A percentile compares a stretch with the other conserved stretches of the same genome.
These are phyloP conservation scores for Phialophora tarda DNA, from an alignment of 2,329 filamentous ascomycete genomes.

Conservation along the genomic window DNA sequence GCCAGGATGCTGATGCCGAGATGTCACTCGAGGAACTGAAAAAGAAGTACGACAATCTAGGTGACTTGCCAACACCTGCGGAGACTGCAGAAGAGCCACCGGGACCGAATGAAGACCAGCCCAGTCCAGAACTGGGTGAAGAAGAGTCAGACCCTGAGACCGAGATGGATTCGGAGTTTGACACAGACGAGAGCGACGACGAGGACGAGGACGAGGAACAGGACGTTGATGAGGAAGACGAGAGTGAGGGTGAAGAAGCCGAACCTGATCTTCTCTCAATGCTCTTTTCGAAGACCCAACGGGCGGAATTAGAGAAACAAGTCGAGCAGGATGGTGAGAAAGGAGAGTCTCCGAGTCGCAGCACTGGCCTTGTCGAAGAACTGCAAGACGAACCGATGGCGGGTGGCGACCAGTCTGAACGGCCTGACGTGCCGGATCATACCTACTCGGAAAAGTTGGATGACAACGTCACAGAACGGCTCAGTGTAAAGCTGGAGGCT, in stretches of 20 bases:
- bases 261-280: slow-evolving; percentile 48
- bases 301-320: slow-evolving; percentile 36
- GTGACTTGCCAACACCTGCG: slow-evolving; percentile 30
- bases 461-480: neutral
- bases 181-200: slow-evolving; percentile 55
- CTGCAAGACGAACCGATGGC: slow-evolving; percentile 40
- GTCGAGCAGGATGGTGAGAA: slow-evolving; percentile 45
- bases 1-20: slow-evolving; percentile 51
- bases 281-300: slow-evolving; percentile 55
- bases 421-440: slow-evolving; percentile 40
- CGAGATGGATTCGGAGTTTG: slow-evolving; percentile 57
- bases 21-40: slow-evolving; percentile 56
- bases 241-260: slow-evolving; percentile 53
- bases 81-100: neutral
- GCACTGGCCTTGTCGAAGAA: slow-evolving; percentile 22
- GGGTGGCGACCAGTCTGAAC: slow-evolving; percentile 41
- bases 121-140: slow-evolving; percentile 40
- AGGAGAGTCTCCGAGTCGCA: slow-evolving; percentile 35
- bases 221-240: slow-evolving; percentile 47
- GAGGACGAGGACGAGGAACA: slow-evolving; percentile 40
- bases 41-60: slow-evolving; percentile 54
- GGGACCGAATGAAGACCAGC: slow-evolving; percentile 10
- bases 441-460: slow-evolving; percentile 5
- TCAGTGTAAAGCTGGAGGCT: neutral
- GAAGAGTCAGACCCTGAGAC: slow-evolving; percentile 43